Percentiles rank a stretch among this genome's conserved stretches.
These are phyloP conservation scores for Blastobotrys aristatus DNA, from an alignment of 1,139 yeast genomes.

Conservation along the genomic window DNA sequence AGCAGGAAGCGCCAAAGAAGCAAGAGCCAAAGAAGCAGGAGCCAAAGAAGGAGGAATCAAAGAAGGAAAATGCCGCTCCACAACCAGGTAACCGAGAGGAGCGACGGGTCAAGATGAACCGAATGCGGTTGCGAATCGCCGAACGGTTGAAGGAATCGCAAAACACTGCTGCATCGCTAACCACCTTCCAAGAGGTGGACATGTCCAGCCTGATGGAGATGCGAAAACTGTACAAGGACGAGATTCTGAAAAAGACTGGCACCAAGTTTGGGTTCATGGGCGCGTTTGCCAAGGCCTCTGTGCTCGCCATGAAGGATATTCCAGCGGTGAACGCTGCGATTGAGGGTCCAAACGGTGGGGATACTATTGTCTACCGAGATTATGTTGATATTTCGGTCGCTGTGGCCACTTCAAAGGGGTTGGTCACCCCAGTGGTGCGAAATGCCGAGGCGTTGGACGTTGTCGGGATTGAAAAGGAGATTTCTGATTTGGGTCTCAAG, in stretches of 20 bases:
- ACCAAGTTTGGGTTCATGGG: conserved; percentile 99
- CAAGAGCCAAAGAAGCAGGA: conserved; percentile 25
- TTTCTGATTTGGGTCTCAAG: conserved; percentile 73
- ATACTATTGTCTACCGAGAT: conserved; percentile 93
- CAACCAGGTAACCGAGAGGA: conserved; percentile 69
- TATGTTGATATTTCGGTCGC: conserved; percentile 95
- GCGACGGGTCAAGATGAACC: conserved; percentile 95
- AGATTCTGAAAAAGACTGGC: conserved; percentile 89
- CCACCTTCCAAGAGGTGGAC: conserved; percentile 97
- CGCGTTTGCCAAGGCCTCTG: conserved; percentile 90
- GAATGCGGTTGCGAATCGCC: conserved; percentile 99
- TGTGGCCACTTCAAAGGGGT: conserved; percentile 98
- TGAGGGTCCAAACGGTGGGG: conserved; percentile 64
- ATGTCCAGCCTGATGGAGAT: conserved; percentile 89
- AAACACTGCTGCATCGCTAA: conserved; percentile 96
- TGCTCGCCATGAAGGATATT: conserved; percentile 88
- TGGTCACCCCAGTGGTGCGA: conserved; percentile 97
- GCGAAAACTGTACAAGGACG: conserved; percentile 97
- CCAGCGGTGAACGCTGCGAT: conserved; percentile 96
- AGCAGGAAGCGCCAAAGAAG: conserved; percentile 25
- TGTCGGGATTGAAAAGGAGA: conserved; percentile 86
- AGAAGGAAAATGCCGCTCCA: conserved; percentile 33
- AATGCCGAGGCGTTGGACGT: conserved; percentile 91
- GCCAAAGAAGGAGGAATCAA: conserved; percentile 31
- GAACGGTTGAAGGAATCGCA: conserved; percentile 99